Conservation (phyloP, 2,329 filamentous ascomycete species). For the Nigrograna mackinnonii region DNA sequence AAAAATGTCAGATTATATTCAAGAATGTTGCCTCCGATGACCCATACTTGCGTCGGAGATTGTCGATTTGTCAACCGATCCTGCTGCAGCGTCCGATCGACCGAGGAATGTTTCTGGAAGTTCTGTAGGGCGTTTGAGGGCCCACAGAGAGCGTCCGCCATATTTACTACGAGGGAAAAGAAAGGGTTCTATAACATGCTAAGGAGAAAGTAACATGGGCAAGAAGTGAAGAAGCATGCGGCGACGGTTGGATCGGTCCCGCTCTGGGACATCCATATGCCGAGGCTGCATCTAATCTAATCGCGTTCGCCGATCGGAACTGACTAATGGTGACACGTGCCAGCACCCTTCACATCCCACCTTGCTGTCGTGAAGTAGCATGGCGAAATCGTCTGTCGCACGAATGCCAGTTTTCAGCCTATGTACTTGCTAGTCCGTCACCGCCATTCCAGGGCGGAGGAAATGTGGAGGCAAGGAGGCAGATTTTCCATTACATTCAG, state of each 20-base stretch:
- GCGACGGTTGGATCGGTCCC: constrained; percentile 1
- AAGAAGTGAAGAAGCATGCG: neutral
- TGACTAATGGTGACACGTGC: too few species aligned
- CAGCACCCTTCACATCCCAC: too few species aligned
- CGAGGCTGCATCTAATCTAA: constrained; percentile 11
- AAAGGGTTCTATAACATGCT: constrained; percentile 7
- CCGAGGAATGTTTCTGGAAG: constrained; percentile 70
- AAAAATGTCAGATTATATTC: too few species aligned
- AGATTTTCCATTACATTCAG: too few species aligned
- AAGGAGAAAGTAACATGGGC: neutral
- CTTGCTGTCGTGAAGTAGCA: too few species aligned
- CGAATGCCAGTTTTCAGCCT: too few species aligned
- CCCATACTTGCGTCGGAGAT: constrained; percentile 58
- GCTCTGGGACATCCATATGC: constrained; percentile 9
- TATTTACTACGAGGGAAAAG: constrained; percentile 41
- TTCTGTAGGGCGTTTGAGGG: constrained; percentile 76
- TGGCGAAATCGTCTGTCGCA: too few species aligned
- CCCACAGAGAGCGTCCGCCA: constrained; percentile 72
- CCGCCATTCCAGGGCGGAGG: too few species aligned
- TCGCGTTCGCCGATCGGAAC: neutral
- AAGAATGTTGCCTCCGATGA: constrained; percentile 3
- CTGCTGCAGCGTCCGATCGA: constrained; percentile 73
- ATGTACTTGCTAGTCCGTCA: too few species aligned
- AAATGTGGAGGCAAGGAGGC: too few species aligned
- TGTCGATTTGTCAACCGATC: constrained; percentile 65